Base-by-base conservation (phyloP, 805 yeast species). In the Helenozyma rhizophorensis region DNA sequence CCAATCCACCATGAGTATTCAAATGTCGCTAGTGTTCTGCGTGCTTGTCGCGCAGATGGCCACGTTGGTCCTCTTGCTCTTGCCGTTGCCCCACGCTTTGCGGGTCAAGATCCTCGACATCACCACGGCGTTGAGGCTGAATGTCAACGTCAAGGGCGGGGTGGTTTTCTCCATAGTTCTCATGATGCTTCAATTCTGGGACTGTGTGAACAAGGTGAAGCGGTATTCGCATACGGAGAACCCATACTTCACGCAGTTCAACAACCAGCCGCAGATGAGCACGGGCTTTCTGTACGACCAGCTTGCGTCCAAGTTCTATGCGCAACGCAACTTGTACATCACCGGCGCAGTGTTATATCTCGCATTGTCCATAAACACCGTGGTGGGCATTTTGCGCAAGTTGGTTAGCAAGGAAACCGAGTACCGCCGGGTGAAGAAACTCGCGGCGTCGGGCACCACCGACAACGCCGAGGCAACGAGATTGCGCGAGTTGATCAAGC, bases 271-370 rank as follows among this genome's bases (percentile, higher is more conserved):
- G 21, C 45, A 32, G 4, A 23, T 33, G 33, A 37, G 36, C 4
- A 34, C 28, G 4, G 39, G 31, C 12, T 58, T 70, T 28, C 62
- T 70, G 25, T 56, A 64, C 23, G 82, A 78, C 14, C 72, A 66
- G 39, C 55, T 76, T 42, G 83, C 82, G 4, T 61, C 74, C 28
- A 73, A 78, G 39, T 78, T 80, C 36, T 78, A 76, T 45, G 68
- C 78, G 24, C 84, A 78, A 53, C 65, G 85, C 50, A 78, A 78
- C 43, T 61, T 76, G 25, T 78, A 78, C 51, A 65, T 78, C 34
- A 69, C 78, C 11, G 85, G 84, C 7, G 80, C 80, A 7, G 78
- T 77, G 4, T 54, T 78, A 37, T 78, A 74, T 53, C 66, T 76
- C 47, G 64, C 60, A 36, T 42, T 78, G 29, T 74, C 80, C 8